phyloP scores from a whole-genome alignment of 192 early-diverging fungal species.

The Backusella australiensis region DNA sequence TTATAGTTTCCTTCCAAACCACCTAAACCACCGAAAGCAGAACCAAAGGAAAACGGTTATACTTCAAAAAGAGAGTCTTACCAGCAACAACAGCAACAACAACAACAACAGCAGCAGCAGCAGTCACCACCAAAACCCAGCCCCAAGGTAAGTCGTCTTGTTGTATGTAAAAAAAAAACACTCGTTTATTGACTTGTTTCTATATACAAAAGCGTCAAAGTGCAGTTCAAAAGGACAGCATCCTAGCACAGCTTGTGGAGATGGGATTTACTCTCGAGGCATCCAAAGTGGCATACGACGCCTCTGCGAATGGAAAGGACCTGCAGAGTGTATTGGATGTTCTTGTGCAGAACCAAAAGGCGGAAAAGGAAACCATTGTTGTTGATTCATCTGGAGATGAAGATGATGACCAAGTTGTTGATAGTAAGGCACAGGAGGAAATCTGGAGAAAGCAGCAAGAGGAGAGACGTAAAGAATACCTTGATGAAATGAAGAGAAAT shows the following conservation, averaged over 20 bases:
- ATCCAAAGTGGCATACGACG: slow-evolving; percentile 7
- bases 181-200: not conserved
- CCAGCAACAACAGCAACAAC: too few species aligned
- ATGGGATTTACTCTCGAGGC: slow-evolving; percentile 9
- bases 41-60: not conserved
- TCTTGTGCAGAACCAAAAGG: slow-evolving; percentile 5
- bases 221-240: not conserved
- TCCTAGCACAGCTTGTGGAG: not conserved
- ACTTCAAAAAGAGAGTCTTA: not conserved
- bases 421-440: not conserved
- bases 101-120: not conserved
- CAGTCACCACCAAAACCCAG: not conserved
- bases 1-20: not conserved
- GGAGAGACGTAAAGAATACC: not conserved
- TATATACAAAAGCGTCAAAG: too few species aligned
- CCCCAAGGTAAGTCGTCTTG: not conserved
- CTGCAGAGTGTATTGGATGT: slow-evolving; percentile 8
- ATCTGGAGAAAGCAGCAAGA: not conserved
- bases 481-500: slow-evolving; percentile 3
- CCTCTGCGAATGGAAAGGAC: not conserved
- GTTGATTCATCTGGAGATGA: not conserved
- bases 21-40: not conserved
- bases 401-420: not conserved
- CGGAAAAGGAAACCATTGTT: not conserved
- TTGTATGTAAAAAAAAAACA: not conserved